phyloP scores from a whole-genome alignment of 495 filamentous ascomycete species.

The Tuber umbilicatum region DNA sequence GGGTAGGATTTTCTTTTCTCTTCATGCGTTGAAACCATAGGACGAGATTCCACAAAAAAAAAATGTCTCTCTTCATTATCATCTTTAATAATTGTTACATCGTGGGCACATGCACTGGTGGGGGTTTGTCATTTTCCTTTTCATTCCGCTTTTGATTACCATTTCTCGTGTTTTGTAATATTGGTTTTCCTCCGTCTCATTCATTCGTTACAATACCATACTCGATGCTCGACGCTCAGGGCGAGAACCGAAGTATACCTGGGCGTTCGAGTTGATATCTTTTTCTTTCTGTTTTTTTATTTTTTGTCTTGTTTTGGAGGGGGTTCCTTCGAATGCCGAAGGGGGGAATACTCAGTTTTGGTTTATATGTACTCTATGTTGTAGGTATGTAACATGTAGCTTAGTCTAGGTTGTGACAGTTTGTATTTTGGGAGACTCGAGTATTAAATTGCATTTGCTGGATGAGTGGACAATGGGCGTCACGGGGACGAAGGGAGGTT shows the following conservation, averaged over 20 bases:
- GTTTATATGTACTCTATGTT: neutral
- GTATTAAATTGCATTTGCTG: neutral
- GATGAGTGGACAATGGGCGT: neutral
- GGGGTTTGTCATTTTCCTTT: neutral
- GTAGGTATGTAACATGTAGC: neutral
- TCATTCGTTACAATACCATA: neutral
- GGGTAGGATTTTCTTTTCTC: neutral
- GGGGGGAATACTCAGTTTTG: neutral
- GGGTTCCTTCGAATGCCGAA: neutral
- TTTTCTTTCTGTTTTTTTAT: neutral
- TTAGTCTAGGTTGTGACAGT: neutral
- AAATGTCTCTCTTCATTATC: neutral
- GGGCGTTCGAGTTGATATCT: neutral
- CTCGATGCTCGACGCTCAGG: neutral
- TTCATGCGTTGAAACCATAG: neutral
- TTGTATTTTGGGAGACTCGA: neutral
- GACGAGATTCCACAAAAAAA: neutral
- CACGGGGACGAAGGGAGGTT: neutral
- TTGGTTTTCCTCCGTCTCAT: neutral
- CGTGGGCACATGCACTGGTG: neutral
- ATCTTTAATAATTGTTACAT: neutral
- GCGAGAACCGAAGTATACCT: neutral
- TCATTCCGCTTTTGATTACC: neutral
- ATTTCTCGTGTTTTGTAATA: constrained; percentile 1
- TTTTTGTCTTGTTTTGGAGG: neutral